Percentiles rank a stretch among this genome's conserved stretches.
Conservation (phyloP, 1,139 yeast species). For the Pichia kudriavzevii region DNA sequence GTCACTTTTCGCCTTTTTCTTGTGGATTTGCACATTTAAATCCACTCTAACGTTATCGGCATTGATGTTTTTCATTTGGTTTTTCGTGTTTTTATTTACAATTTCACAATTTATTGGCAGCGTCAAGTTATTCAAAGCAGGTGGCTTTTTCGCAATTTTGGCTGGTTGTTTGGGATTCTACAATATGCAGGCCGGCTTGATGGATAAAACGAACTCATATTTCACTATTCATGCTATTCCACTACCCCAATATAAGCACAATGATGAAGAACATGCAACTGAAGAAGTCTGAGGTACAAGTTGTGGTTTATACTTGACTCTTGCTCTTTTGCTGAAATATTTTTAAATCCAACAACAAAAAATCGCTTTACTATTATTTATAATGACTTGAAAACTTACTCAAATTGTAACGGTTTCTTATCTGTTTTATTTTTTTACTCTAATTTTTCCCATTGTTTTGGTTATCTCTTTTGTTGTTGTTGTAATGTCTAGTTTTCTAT, state of each 20-base stretch:
- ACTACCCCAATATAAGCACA: too few species aligned
- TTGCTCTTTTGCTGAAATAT: too few species aligned
- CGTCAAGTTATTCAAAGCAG: conserved; percentile 48
- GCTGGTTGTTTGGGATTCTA: conserved; percentile 58
- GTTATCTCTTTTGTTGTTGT: too few species aligned
- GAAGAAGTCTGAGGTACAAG: too few species aligned
- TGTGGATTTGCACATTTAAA: conserved; percentile 52
- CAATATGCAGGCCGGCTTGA: conserved; percentile 40
- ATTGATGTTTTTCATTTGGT: conserved; percentile 45
- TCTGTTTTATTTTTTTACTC: background rate
- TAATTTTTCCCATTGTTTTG: too few species aligned
- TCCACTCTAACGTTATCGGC: conserved; percentile 55
- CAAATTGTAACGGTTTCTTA: background rate
- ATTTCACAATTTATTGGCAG: conserved; percentile 48
- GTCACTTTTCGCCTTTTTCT: conserved; percentile 54
- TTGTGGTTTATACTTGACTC: too few species aligned
- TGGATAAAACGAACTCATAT: conserved; percentile 34
- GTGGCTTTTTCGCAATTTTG: conserved; percentile 60
- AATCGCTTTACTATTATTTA: background rate
- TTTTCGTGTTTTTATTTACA: conserved; percentile 50
- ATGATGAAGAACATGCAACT: conserved; percentile 21
- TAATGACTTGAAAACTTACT: too few species aligned
- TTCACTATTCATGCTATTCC: conserved; percentile 32
- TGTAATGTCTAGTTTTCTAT: too few species aligned
- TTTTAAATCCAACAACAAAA: too few species aligned